Percentiles rank a stretch among this genome's conserved stretches.
phyloP scores from a whole-genome alignment of 352 stramenopile species.

The Phytophthora niederhauseri region DNA sequence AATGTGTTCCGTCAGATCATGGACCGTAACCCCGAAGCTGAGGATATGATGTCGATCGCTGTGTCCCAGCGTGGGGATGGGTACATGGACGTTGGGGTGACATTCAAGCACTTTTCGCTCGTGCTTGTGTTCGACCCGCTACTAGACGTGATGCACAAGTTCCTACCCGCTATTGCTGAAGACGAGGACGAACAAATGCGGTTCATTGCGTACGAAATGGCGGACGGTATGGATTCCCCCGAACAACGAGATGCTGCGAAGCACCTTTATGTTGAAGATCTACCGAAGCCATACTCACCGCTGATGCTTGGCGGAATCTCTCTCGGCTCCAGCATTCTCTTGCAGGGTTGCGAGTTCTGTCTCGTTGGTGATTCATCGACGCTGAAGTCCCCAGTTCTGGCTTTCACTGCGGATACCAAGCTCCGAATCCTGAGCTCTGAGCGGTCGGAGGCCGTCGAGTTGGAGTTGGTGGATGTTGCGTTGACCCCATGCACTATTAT shows the following conservation, averaged over 20 bases:
- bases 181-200: conserved; percentile 78
- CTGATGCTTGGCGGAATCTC: conserved; percentile 64
- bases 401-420: conserved; percentile 80
- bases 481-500: conserved; percentile 77
- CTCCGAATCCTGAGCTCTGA: conserved; percentile 65
- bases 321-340: conserved; percentile 53
- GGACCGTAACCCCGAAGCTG: conserved; percentile 71
- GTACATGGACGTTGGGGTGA: conserved; percentile 61
- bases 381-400: conserved; percentile 76
- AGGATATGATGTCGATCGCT: conserved; percentile 58
- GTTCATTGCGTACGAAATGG: conserved; percentile 63
- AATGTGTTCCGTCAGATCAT: conserved; percentile 83
- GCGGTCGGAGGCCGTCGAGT: conserved; percentile 68
- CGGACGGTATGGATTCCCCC: conserved; percentile 50
- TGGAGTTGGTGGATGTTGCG: conserved; percentile 83
- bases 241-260: conserved; percentile 56
- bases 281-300: conserved; percentile 72
- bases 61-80: conserved; percentile 55
- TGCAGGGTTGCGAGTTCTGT: conserved; percentile 76
- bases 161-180: conserved; percentile 65
- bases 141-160: conserved; percentile 54
- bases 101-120: conserved; percentile 67
- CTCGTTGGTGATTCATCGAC: conserved; percentile 77
- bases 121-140: conserved; percentile 83
- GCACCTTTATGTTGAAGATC: conserved; percentile 59